Conservation (phyloP, 1,139 yeast species). For the Hansenula sp. region DNA sequence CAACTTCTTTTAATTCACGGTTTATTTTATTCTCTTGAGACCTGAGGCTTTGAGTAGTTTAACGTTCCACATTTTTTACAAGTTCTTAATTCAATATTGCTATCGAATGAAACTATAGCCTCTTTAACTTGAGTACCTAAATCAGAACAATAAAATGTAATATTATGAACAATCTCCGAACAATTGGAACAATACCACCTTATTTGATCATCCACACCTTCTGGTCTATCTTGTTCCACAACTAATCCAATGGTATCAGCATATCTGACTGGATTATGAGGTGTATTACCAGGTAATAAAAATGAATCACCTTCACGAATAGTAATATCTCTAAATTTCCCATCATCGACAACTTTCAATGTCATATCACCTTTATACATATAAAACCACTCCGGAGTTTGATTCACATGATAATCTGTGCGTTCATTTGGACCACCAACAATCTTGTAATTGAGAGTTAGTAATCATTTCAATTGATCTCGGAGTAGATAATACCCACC, state of each 20-base stretch:
- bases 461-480: background rate
- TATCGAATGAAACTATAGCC: slow-evolving; percentile 72
- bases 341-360: slow-evolving; percentile 79
- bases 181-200: slow-evolving; percentile 87
- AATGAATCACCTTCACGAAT: slow-evolving; percentile 87
- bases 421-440: slow-evolving; percentile 96
- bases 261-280: slow-evolving; percentile 88
- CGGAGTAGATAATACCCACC: slow-evolving; percentile 33
- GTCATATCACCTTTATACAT: slow-evolving; percentile 86
- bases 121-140: slow-evolving; percentile 88
- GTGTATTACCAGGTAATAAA: slow-evolving; percentile 76
- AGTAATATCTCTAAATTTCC: slow-evolving; percentile 66
- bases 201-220: slow-evolving; percentile 58
- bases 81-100: slow-evolving; percentile 57
- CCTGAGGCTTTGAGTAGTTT: slow-evolving; percentile 56
- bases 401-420: slow-evolving; percentile 89
- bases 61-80: slow-evolving; percentile 73
- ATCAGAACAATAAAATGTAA: slow-evolving; percentile 70
- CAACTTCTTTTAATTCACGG: no score
- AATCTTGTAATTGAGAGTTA: slow-evolving; percentile 28
- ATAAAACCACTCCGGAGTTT: slow-evolving; percentile 91
- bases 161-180: slow-evolving; percentile 59
- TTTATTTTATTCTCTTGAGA: background rate
- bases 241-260: slow-evolving; percentile 86
- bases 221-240: slow-evolving; percentile 90